Evolutionary conservation across 352 stramenopile species (phyloP).

Genomic region (Phytophthora citricola): DNA sequence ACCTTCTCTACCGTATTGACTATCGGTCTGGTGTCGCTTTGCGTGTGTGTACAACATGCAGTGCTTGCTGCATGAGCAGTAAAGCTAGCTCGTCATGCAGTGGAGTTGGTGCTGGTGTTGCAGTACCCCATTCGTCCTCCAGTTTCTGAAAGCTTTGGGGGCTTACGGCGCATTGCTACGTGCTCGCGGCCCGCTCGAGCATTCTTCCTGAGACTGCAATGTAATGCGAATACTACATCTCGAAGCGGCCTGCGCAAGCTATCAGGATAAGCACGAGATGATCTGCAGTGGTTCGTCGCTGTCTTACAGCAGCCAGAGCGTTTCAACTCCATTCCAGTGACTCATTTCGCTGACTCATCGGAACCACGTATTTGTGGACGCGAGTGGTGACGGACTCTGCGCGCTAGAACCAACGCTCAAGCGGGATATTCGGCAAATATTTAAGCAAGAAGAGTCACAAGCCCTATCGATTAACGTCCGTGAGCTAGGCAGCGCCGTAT

Average conservation of each 20-base stretch:
- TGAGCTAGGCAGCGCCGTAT: conserved; percentile 16
- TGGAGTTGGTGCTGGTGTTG: too few relatives aligned
- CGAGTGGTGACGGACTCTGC: conserved; percentile 15
- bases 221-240: neutral
- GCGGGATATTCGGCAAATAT: conserved; percentile 16
- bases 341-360: conserved; percentile 10
- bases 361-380: conserved; percentile 30
- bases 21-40: too few relatives aligned
- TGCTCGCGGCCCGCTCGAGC: conserved; percentile 3
- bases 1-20: too few relatives aligned
- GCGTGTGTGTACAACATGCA: too few relatives aligned
- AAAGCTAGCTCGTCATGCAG: too few relatives aligned
- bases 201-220: conserved; percentile 9
- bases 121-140: too few relatives aligned
- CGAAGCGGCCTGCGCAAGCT: neutral
- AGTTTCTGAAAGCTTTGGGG: conserved; percentile 1
- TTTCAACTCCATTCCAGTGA: conserved; percentile 24
- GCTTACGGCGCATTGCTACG: conserved; percentile 8
- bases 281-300: conserved; percentile 6
- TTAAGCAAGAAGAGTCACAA: neutral
- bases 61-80: too few relatives aligned
- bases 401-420: neutral
- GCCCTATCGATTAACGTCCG: conserved; percentile 24
- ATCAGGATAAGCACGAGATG: neutral
- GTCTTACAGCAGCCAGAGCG: neutral